Base-by-base conservation (phyloP, 768 basidiomycete genomes). In the Amyloporia xantha region DNA sequence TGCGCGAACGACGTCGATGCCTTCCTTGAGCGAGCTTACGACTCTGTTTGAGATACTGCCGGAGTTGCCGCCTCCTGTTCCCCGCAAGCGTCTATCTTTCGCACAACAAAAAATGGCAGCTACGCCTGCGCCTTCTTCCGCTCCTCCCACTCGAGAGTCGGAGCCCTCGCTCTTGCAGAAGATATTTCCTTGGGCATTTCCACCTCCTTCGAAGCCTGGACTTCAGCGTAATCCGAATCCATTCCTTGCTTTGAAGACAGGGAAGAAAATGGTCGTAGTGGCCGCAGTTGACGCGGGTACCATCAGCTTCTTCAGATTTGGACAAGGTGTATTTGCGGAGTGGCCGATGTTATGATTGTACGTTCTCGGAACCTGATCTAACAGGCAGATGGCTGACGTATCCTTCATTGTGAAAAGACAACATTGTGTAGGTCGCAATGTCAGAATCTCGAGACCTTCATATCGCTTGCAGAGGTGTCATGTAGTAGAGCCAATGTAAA, bases 251-350 rank as follows among this genome's bases (percentile, higher is more conserved):
- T 70, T 97, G 52, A 90, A 94, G 56, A 78, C 80, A 24, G 95
- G 95, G 0, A 88, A 84, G 62, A 89, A 90, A 61, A 83, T 74
- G 7, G 71, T 94, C 45, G 73, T 97, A 27, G 77, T 98, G 41
- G 94, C 93, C 1, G 90, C 78, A 2, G 92, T 94, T 4, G 93
- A 96, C 66, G 76, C 81, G 2, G 91, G 94, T 7, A 91, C 77
- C 54, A 84, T 84, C 37, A 86, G 87, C 55, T 94, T 96, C 72
- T 88, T 91, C 68, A 72, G 87, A 46, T 92, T 97, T 55, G 83
- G 86, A 5, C 76, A 92, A 60, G 89, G 91, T 0, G 81, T 74
- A 7, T 97, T 98, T 63, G 81, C 78, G 46, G 88, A 91, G 57
- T 84, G 86, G 79, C 83, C 89, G 0, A 87, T 92, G 82, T 35